Percentiles rank a stretch among this genome's conserved stretches.
phyloP scores from a whole-genome alignment of 2,329 filamentous ascomycete genomes.

The Ophiostoma pallidulum region DNA sequence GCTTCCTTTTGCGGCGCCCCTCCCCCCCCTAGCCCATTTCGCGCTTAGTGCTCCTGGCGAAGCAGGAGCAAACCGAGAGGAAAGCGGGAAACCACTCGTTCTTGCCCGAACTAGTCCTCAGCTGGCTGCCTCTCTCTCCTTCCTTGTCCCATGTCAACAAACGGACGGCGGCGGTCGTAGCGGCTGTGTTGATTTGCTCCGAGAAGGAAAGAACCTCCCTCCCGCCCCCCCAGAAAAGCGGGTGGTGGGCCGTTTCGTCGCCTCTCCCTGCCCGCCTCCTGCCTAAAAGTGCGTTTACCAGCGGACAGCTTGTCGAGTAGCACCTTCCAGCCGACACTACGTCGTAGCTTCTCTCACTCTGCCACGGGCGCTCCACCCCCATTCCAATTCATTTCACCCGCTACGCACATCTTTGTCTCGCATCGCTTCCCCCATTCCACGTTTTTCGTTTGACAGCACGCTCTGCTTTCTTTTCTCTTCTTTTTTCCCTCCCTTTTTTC shows the following conservation, averaged over 20 bases:
- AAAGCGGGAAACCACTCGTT: constrained; percentile 4
- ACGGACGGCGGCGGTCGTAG: neutral
- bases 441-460: neutral
- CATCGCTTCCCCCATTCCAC: too few relatives aligned
- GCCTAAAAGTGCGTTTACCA: too few relatives aligned
- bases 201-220: neutral
- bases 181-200: neutral
- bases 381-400: too few relatives aligned
- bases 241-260: neutral
- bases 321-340: neutral
- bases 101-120: constrained; percentile 10
- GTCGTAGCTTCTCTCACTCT: too few relatives aligned
- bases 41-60: constrained; percentile 8
- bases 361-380: too few relatives aligned
- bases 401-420: too few relatives aligned
- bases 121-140: constrained; percentile 13
- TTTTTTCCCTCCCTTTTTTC: neutral
- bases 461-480: neutral
- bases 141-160: constrained; percentile 16
- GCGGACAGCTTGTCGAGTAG: too few relatives aligned
- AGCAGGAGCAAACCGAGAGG: neutral
- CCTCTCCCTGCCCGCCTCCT: neutral
- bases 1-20: neutral
- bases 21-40: constrained; percentile 13
- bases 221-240: neutral